These are phyloP conservation scores for Alloascoidea africana DNA, from an alignment of 805 yeast species.

Conservation along the genomic window DNA sequence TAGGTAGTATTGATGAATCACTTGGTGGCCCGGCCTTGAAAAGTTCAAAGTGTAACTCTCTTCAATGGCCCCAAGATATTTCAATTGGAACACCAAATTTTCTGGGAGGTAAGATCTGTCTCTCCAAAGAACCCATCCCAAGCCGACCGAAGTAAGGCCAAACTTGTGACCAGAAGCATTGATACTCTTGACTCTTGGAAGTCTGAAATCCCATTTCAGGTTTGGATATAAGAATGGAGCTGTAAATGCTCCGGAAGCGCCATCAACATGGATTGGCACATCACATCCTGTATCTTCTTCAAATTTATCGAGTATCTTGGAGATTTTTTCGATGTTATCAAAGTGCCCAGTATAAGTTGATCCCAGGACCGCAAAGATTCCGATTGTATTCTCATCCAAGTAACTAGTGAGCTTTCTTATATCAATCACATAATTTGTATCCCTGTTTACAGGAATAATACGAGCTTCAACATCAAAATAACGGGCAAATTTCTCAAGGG, in stretches of 20 bases:
- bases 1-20: constrained; percentile 76
- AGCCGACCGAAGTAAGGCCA: constrained; percentile 81
- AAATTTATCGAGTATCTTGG: constrained; percentile 48
- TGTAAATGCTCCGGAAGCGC: constrained; percentile 81
- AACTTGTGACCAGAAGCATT: constrained; percentile 90
- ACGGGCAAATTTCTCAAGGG: constrained; percentile 85
- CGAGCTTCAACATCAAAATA: constrained; percentile 87
- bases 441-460: constrained; percentile 46
- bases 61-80: constrained; percentile 79
- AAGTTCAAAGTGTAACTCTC: constrained; percentile 79
- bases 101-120: constrained; percentile 49
- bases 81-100: constrained; percentile 59
- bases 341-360: constrained; percentile 90
- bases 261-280: constrained; percentile 85
- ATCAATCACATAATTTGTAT: constrained; percentile 53
- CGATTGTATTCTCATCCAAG: constrained; percentile 86
- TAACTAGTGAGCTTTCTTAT: constrained; percentile 38
- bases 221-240: constrained; percentile 77
- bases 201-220: constrained; percentile 69
- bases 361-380: constrained; percentile 77
- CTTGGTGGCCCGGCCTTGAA: constrained; percentile 87
- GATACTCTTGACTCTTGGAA: constrained; percentile 67
- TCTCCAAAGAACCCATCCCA: constrained; percentile 87
- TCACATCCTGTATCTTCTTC: constrained; percentile 50
- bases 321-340: constrained; percentile 54